These are phyloP conservation scores for Kingdonia uniflora DNA, from an alignment of 164 flowering plant genomes.

Conservation along the genomic window DNA sequence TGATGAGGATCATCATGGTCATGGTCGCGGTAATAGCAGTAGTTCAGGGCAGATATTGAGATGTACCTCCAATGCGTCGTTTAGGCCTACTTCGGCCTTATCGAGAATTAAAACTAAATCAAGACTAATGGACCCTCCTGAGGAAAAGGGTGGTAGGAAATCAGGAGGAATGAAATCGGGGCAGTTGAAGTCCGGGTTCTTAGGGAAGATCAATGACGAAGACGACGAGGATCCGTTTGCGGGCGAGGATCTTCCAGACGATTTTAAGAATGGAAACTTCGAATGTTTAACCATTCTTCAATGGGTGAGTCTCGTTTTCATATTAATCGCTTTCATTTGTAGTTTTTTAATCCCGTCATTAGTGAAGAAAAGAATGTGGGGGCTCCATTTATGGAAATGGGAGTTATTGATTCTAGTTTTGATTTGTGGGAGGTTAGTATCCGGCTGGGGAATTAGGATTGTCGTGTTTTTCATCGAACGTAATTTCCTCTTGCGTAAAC, in stretches of 20 bases:
- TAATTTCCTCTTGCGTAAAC: constrained; percentile 47
- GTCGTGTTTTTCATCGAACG: constrained; percentile 53
- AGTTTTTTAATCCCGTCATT: constrained; percentile 28
- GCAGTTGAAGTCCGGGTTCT: constrained; percentile 15
- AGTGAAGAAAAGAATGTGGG: constrained; percentile 24
- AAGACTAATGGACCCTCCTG: constrained; percentile 34
- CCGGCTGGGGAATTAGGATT: constrained; percentile 58
- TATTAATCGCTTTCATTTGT: constrained; percentile 28
- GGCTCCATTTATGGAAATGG: constrained; percentile 67
- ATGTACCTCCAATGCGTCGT: constrained; percentile 24
- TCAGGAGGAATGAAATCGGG: constrained; percentile 13
- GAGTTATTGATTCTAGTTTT: constrained; percentile 45
- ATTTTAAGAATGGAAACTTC: constrained; percentile 24
- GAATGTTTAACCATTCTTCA: constrained; percentile 24
- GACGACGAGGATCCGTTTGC: constrained; percentile 38
- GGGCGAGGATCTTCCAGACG: constrained; percentile 42
- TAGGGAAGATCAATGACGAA: constrained; percentile 9
- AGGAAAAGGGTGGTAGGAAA: constrained; percentile 9
- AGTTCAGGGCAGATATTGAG: constrained; percentile 9
- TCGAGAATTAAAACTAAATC: constrained; percentile 36
- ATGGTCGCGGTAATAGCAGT: neutral
- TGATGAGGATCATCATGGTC: constrained; percentile 1
- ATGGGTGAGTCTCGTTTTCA: constrained; percentile 37
- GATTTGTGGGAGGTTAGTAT: constrained; percentile 58
- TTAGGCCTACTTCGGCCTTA: constrained; percentile 14